These are phyloP conservation scores for Ballota nigra DNA, from an alignment of 257 asterid species.

Conservation along the genomic window DNA sequence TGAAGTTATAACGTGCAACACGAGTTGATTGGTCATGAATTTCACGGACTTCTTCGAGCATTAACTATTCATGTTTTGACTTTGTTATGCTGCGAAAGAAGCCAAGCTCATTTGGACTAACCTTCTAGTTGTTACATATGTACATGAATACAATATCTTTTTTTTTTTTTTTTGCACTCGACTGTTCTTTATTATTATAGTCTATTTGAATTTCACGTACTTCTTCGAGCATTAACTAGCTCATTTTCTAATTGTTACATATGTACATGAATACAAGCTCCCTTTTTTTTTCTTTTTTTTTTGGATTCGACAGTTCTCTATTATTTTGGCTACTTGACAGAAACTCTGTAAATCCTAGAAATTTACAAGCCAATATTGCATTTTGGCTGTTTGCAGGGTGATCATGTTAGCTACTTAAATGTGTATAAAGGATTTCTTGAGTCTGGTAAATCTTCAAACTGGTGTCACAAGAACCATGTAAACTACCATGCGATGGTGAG, in stretches of 20 bases:
- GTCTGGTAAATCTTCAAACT: constrained; percentile 80
- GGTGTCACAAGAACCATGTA: constrained; percentile 94
- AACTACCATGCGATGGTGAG: constrained; percentile 94
- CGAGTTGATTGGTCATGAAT: not conserved
- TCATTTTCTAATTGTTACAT: no score
- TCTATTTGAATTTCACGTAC: no score
- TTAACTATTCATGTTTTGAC: not conserved
- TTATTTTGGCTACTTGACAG: no score
- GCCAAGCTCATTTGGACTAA: not conserved
- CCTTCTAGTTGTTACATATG: not conserved
- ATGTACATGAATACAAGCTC: no score
- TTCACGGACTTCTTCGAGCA: not conserved
- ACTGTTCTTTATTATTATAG: not conserved
- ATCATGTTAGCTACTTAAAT: constrained; percentile 84
- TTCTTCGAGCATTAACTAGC: no score
- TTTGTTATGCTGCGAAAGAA: not conserved
- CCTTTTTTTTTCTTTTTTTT: no score
- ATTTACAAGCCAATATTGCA: not conserved
- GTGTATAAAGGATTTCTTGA: constrained; percentile 84
- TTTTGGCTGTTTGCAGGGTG: constrained; percentile 66
- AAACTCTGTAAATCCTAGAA: constrained; percentile 9
- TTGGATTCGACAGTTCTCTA: no score
- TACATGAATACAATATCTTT: not conserved
- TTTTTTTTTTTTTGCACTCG: not conserved
- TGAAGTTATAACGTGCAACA: not conserved